Percentiles rank a stretch among this genome's conserved stretches.
phyloP scores from a whole-genome alignment of 106 monocot genomes.

The Dendrobium nobile region DNA sequence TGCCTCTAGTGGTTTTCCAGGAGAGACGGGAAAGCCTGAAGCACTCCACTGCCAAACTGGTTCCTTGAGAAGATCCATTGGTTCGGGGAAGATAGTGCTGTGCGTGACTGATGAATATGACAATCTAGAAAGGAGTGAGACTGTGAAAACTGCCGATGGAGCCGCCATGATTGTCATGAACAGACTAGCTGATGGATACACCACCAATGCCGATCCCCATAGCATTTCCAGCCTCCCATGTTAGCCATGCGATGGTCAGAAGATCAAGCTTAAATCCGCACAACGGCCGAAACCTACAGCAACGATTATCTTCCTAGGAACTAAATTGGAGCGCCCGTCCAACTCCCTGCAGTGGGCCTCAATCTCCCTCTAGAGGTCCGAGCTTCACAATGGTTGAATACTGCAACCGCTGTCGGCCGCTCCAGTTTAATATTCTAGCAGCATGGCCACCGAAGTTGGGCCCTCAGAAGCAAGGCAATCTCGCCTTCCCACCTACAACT shows the following conservation, averaged over 20 bases:
- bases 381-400: slow-evolving; percentile 21
- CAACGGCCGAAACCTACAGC: slow-evolving; percentile 10
- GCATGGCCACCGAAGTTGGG: slow-evolving; percentile 12
- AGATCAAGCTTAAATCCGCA: slow-evolving; percentile 13
- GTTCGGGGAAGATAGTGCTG: not conserved
- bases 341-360: slow-evolving; percentile 16
- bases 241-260: not conserved
- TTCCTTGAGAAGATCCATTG: not conserved
- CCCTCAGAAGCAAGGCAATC: not conserved
- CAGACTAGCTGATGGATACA: not conserved
- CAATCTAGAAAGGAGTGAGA: slow-evolving; percentile 1
- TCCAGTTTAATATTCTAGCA: slow-evolving; percentile 25
- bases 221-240: slow-evolving; percentile 27
- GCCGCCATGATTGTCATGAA: slow-evolving; percentile 24
- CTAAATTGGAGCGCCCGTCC: slow-evolving; percentile 1
- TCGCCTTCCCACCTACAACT: no score
- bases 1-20: slow-evolving; percentile 5
- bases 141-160: slow-evolving; percentile 22
- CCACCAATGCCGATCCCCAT: slow-evolving; percentile 13
- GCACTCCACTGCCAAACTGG: not conserved
- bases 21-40: not conserved
- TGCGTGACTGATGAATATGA: slow-evolving; percentile 2
- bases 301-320: slow-evolving; percentile 11
- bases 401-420: no score
- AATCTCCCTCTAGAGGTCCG: slow-evolving; percentile 45